phyloP scores from a whole-genome alignment of 352 stramenopile species.

The Thraustochytrium striatum region DNA sequence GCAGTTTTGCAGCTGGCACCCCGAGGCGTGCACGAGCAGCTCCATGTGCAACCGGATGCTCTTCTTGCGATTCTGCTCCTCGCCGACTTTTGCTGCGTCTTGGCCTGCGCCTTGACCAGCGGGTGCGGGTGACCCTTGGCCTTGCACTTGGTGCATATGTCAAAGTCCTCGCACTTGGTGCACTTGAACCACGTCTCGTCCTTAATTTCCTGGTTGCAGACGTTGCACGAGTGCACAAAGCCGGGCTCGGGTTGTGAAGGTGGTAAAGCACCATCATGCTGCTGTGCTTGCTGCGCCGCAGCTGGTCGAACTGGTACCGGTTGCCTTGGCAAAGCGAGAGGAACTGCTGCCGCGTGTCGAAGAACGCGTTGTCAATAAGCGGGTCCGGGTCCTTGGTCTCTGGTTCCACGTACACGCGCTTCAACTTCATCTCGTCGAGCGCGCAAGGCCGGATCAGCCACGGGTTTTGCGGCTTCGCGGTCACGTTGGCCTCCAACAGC shows the following conservation, averaged over 20 bases:
- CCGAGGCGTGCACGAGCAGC: slow-evolving; percentile 91
- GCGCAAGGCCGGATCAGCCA: slow-evolving; percentile 17
- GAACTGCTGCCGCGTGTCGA: slow-evolving; percentile 53
- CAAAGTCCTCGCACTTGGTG: slow-evolving; percentile 47
- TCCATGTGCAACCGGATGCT: slow-evolving; percentile 93
- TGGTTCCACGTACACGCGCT: slow-evolving; percentile 16
- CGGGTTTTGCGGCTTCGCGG: slow-evolving; percentile 30
- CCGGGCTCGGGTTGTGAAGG: slow-evolving; percentile 81
- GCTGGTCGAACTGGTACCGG: slow-evolving; percentile 56
- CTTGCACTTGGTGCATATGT: slow-evolving; percentile 43
- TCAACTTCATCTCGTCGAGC: slow-evolving; percentile 30
- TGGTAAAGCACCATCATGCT: slow-evolving; percentile 99
- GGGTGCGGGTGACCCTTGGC: slow-evolving; percentile 10
- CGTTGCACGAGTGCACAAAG: slow-evolving; percentile 47
- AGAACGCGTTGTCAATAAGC: slow-evolving; percentile 52
- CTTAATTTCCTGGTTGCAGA: slow-evolving; percentile 43
- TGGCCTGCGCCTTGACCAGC: background rate
- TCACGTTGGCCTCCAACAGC: background rate
- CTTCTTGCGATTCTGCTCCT: background rate
- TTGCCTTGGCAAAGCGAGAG: slow-evolving; percentile 51
- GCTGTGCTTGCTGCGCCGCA: slow-evolving; percentile 96
- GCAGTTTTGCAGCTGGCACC: slow-evolving; percentile 83
- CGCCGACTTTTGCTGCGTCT: slow-evolving; percentile 14
- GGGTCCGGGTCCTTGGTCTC: slow-evolving; percentile 29
- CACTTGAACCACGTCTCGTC: slow-evolving; percentile 42